These are phyloP conservation scores for Halophytophthora polymorphica DNA, from an alignment of 352 stramenopile genomes.

Conservation along the genomic window DNA sequence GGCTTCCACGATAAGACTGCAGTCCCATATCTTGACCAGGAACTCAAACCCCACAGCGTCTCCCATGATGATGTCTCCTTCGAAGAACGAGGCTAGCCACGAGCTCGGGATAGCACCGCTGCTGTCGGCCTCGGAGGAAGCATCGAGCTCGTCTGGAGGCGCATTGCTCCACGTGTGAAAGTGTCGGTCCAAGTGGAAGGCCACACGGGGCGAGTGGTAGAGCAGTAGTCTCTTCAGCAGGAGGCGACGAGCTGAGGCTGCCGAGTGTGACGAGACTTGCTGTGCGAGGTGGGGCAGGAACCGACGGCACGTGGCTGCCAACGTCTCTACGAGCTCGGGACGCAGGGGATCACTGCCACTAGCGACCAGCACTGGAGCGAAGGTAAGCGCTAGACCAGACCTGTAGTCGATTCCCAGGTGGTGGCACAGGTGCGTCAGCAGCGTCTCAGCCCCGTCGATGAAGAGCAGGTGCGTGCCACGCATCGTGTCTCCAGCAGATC, in stretches of 20 bases:
- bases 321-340: conserved; percentile 50
- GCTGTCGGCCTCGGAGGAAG: conserved; percentile 10
- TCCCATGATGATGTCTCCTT: conserved; percentile 35
- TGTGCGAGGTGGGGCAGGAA: conserved; percentile 53
- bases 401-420: conserved; percentile 56
- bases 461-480: conserved; percentile 64
- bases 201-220: conserved; percentile 66
- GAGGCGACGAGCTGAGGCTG: conserved; percentile 35
- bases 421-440: conserved; percentile 67
- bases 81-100: conserved; percentile 79
- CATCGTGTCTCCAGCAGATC: conserved; percentile 31
- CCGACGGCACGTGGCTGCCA: conserved; percentile 40
- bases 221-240: conserved; percentile 70
- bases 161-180: conserved; percentile 63
- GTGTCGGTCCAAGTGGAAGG: conserved; percentile 75
- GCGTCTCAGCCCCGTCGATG: conserved; percentile 72
- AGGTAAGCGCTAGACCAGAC: conserved; percentile 44
- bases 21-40: conserved; percentile 71
- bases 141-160: conserved; percentile 15
- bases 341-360: conserved; percentile 69
- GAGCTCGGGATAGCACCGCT: conserved; percentile 47
- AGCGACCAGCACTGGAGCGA: conserved; percentile 50
- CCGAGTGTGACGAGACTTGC: conserved; percentile 20
- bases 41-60: conserved; percentile 43
- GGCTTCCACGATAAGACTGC: conserved; percentile 47